Percentiles rank a stretch among this genome's conserved stretches.
phyloP scores from a whole-genome alignment of 331 rosid species.

The Ulmus americana region DNA sequence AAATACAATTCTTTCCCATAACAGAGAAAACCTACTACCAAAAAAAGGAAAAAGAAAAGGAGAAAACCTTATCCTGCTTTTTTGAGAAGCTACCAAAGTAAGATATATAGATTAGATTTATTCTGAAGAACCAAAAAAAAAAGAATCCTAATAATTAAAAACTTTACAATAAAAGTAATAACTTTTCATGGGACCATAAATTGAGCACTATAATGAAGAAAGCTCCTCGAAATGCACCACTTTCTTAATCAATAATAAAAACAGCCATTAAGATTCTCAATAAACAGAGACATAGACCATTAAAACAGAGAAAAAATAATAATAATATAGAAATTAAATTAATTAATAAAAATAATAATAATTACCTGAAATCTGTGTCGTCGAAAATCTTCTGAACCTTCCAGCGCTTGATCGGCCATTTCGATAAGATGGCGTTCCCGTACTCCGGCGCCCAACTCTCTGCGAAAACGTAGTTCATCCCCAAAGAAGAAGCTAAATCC shows the following conservation, averaged over 20 bases:
- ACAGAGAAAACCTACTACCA: too few species aligned
- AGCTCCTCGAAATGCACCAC: constrained; percentile 2
- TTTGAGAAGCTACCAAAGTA: too few species aligned
- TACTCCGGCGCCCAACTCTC: constrained; percentile 99
- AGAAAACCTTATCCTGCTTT: too few species aligned
- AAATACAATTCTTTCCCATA: too few species aligned
- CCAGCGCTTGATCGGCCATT: constrained; percentile 78
- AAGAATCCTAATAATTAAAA: too few species aligned
- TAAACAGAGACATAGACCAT: too few species aligned
- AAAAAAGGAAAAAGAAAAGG: too few species aligned
- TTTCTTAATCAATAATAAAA: constrained; percentile 9
- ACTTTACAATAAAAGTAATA: constrained; percentile 30
- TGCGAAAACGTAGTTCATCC: constrained; percentile 79
- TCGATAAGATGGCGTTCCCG: constrained; percentile 83
- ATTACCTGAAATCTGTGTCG: constrained; percentile 73
- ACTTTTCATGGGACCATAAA: constrained; percentile 30
- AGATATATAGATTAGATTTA: too few species aligned
- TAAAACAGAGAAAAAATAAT: neutral
- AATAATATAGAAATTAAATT: neutral
- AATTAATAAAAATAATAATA: neutral
- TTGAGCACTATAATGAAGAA: constrained; percentile 9
- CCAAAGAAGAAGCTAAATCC: constrained; percentile 70
- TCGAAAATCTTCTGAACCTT: constrained; percentile 61
- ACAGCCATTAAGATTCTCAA: neutral
- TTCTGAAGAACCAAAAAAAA: too few species aligned